phyloP scores from a whole-genome alignment of 2,329 filamentous ascomycete genomes.

The Ceratocystis eucalypticola region DNA sequence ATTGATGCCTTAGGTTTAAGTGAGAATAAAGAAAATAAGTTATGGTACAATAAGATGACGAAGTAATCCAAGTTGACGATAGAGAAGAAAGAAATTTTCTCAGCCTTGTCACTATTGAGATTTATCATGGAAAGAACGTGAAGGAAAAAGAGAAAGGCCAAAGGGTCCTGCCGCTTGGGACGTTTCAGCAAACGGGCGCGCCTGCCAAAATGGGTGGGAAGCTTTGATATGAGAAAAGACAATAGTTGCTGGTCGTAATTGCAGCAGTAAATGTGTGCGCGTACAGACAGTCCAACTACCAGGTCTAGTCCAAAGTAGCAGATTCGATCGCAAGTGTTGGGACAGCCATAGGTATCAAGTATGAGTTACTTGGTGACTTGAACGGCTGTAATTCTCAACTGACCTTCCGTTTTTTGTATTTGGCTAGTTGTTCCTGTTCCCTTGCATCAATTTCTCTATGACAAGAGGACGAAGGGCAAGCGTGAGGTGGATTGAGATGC shows the following conservation, averaged over 20 bases:
- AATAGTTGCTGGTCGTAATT: background rate
- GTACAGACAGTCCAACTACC: too few relatives aligned
- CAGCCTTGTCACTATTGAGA: background rate
- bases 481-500: background rate
- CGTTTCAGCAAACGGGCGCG: slow-evolving; percentile 5
- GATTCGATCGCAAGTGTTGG: background rate
- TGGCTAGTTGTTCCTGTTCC: background rate
- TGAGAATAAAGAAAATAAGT: background rate
- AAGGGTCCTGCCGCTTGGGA: slow-evolving; percentile 4
- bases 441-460: background rate
- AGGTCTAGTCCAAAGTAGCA: too few relatives aligned
- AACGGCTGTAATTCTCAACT: background rate
- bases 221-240: background rate
- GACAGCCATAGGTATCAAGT: too few relatives aligned
- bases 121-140: background rate
- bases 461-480: background rate
- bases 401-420: background rate
- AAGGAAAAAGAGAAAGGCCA: background rate
- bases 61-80: background rate
- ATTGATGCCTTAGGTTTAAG: background rate
- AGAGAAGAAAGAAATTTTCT: background rate
- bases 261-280: background rate
- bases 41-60: background rate
- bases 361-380: background rate
- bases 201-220: background rate